Percentiles rank a stretch among this genome's conserved stretches.
These are phyloP conservation scores for Otatea glauca DNA, from an alignment of 176 grass and related monocot species.

Conservation along the genomic window DNA sequence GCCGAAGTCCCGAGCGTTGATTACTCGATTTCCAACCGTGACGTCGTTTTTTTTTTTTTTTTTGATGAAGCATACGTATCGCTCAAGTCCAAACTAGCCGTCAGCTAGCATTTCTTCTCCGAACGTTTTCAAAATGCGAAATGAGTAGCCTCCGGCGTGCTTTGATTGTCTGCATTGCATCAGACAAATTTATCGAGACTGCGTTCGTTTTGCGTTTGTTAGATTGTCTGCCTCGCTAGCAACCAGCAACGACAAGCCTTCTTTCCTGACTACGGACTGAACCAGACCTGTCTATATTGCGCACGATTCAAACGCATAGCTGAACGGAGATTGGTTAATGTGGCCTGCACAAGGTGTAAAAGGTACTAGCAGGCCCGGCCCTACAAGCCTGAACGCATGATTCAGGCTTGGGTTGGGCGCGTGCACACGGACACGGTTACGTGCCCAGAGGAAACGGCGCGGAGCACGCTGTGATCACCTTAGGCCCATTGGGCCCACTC, in stretches of 20 bases:
- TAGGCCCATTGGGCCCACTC: neutral
- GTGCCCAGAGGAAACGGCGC: neutral
- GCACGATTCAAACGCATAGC: neutral
- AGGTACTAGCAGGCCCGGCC: neutral
- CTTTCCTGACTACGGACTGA: neutral
- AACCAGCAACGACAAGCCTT: neutral
- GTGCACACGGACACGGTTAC: neutral
- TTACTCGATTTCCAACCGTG: too few species aligned
- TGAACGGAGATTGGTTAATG: neutral
- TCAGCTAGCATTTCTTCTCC: too few species aligned
- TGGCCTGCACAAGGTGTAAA: neutral
- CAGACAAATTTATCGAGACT: neutral
- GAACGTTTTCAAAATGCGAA: too few species aligned
- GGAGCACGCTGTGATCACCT: too few species aligned
- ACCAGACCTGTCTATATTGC: neutral
- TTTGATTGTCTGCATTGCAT: neutral
- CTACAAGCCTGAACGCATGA: neutral
- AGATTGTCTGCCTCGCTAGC: neutral
- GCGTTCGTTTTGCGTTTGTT: neutral
- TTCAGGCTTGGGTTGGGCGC: neutral
- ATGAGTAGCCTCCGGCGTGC: neutral
- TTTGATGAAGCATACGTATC: too few species aligned
- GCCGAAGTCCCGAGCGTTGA: too few species aligned
- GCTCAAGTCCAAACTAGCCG: too few species aligned
- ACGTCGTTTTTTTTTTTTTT: too few species aligned